phyloP scores from a whole-genome alignment of 441 rosid genomes.

The Sinapis alba region DNA sequence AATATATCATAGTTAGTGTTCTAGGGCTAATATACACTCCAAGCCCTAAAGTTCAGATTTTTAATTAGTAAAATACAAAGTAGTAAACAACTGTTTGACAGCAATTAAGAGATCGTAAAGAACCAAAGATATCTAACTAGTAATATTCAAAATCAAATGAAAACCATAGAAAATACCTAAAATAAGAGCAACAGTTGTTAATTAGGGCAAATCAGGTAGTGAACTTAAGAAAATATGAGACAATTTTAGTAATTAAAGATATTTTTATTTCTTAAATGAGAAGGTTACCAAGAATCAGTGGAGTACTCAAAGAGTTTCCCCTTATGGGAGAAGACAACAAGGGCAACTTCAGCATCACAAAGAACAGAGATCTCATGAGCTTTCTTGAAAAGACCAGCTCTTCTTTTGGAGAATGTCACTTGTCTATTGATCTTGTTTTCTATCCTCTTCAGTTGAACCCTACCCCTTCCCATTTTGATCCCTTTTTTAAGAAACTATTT shows the following conservation, averaged over 20 bases:
- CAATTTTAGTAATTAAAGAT: not conserved
- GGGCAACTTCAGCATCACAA: constrained; percentile 58
- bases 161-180: constrained; percentile 16
- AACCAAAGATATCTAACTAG: not conserved
- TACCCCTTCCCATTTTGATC: constrained; percentile 61
- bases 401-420: constrained; percentile 70
- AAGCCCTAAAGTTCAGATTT: not conserved
- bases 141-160: not conserved
- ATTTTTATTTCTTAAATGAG: not conserved
- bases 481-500: constrained; percentile 24
- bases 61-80: not conserved
- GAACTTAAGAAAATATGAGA: not conserved
- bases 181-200: constrained; percentile 22
- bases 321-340: constrained; percentile 56
- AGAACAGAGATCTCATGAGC: constrained; percentile 72
- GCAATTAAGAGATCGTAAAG: not conserved
- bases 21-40: constrained; percentile 18
- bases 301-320: constrained; percentile 60
- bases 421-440: constrained; percentile 74
- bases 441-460: constrained; percentile 72
- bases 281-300: constrained; percentile 50
- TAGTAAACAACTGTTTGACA: not conserved
- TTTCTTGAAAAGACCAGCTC: constrained; percentile 68
- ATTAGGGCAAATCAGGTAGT: constrained; percentile 37
- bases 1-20: not conserved